Base-by-base conservation (phyloP, 2,329 filamentous ascomycete genomes). In the Verticillium dahliae region DNA sequence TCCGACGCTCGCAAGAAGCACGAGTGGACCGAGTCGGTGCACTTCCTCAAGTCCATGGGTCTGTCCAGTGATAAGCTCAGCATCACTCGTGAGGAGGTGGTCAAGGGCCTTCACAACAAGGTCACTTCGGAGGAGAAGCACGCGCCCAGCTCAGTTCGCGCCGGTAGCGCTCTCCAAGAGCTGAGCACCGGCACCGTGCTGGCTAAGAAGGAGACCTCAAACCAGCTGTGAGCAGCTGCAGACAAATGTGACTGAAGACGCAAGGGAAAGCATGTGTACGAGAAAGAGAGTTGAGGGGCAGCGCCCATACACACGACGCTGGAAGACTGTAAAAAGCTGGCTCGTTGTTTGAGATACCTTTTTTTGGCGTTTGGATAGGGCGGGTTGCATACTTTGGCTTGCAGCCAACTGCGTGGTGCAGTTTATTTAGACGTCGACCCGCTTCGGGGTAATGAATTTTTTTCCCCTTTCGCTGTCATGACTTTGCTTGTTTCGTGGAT, bases 1-100 rank as follows among this genome's bases (percentile, higher is more conserved):
- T 81, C 79, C 67, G 74, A 74, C 59, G 78, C 79, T 61, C 78
- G 89, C 62, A 86, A 86, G 74, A 79, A 86, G 27, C 64, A 67
- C 0, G 76, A 78, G 69, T 79, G 65, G 87, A 87, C 72, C 81
- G 81, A 89, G 38, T 80, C 77, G 2, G 68, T 80, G 6, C 63
- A 63, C 1, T 81, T 80, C 68, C 72, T 81, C 59, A 70, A 71
- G 52, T 79, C 76, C 10, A 81, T 81, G 79, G 79, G 79, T 13
- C 67, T 81, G 34, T 65, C 70, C 3, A 63, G 66, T 56, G 69
- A 69, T 18, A 63, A 70, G 57, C 61, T 65, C 54, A 65, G 66
- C 27, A 62, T 72, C 57, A 74, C 68, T 34, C 68, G 71, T 39
- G 67, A 67, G 56, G 70, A 73, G 60, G 70, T 73, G 1, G 50